A percentile compares a stretch with the other conserved stretches of the same genome.
phyloP scores from a whole-genome alignment of 2,329 filamentous ascomycete genomes.

The Arachnopeziza araneosa region DNA sequence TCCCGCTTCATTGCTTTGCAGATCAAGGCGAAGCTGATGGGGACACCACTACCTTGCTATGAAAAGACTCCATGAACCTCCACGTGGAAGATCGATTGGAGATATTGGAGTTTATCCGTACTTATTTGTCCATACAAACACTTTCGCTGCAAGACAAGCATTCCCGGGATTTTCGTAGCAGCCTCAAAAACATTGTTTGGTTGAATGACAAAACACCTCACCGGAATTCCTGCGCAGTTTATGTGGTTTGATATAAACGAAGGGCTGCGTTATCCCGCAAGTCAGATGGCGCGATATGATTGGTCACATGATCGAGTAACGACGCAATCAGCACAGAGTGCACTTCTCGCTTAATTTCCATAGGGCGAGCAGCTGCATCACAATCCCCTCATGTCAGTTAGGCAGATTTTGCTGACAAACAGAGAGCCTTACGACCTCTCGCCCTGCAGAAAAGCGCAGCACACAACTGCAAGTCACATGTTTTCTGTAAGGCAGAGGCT shows the following conservation, averaged over 20 bases:
- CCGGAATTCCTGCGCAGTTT: too few relatives aligned
- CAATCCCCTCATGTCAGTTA: too few relatives aligned
- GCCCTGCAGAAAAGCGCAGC: too few relatives aligned
- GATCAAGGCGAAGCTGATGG: constrained; percentile 17
- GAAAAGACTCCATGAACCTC: constrained; percentile 33
- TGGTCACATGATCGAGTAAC: neutral
- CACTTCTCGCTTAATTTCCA: neutral
- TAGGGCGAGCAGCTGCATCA: too few relatives aligned
- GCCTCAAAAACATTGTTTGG: too few relatives aligned
- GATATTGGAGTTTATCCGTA: neutral
- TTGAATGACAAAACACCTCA: too few relatives aligned
- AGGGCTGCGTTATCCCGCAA: neutral
- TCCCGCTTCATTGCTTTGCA: constrained; percentile 41
- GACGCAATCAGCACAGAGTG: neutral
- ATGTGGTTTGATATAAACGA: too few relatives aligned
- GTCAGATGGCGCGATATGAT: neutral
- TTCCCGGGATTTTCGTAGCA: too few relatives aligned
- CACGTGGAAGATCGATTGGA: neutral
- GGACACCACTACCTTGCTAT: constrained; percentile 8
- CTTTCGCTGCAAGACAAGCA: neutral
- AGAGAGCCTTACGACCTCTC: too few relatives aligned
- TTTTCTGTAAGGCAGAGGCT: too few relatives aligned
- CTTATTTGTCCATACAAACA: neutral
- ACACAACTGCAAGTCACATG: too few relatives aligned
- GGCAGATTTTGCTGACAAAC: too few relatives aligned